Evolutionary conservation across 257 asterid genomes (phyloP), one percentile per base, ranked within the genome.

Genomic region (Phtheirospermum japonicum): DNA sequence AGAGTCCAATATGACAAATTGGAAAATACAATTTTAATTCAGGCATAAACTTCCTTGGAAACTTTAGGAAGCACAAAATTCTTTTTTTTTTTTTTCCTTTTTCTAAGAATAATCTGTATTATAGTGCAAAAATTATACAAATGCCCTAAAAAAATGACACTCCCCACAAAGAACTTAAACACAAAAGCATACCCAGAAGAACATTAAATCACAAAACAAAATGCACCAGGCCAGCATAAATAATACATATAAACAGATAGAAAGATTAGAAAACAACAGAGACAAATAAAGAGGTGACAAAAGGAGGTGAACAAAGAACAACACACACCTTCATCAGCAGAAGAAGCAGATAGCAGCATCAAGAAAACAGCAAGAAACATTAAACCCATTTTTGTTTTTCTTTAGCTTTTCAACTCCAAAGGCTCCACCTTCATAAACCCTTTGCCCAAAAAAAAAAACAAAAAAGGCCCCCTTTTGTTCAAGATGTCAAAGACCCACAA

Each of bases 281-380:
- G 16, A 67, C 12, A 49, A 20, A 4, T 14, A 33, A 61, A 49
- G 20, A 20, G 48, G 1, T 23, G 18, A 68, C 12, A 32, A 52
- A 62, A 64, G 69, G n/a, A n/a, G n/a, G 28, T 64, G 54, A 34
- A 34, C 4, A 58, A 26, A 17, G 14, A 66, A 48, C 65, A 65
- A 56, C 49, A 68, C 64, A n/a, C 16, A 83, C 96, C 89, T 79
- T 87, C 86, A 72, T 82, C 87, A 66, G 85, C 82, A 48, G 75
- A 59, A 76, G 75, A 58, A 76, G 80, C 68, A 64, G 85, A 82
- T 12, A 78, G 18, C 53, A 65, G 52, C 51, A 66, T 56, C 50
- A 78, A 56, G 64, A 81, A 61, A 68, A 83, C 74, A 43, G 71
- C 71, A 43, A 75, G 48, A 37, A 77, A 26, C 69, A 69, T 33